Evolutionary conservation across 2,329 filamentous ascomycete genomes (phyloP).

Genomic region (Diaporthe velutina): DNA sequence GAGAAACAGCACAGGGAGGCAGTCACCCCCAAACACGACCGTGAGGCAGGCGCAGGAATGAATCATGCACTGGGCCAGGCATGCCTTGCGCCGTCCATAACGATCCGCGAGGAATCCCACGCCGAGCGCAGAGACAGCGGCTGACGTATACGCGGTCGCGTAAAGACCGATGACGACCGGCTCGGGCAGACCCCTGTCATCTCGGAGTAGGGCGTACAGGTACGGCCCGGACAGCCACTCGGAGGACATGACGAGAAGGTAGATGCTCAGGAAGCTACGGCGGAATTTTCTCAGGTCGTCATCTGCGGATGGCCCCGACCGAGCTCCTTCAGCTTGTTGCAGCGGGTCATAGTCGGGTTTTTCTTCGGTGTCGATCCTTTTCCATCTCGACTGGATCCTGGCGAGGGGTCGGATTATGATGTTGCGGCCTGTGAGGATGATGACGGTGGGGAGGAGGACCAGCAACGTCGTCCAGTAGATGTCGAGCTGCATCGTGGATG

Average conservation of each 20-base stretch:
- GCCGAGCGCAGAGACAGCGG: slow-evolving; percentile 40
- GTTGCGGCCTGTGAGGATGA: slow-evolving; percentile 33
- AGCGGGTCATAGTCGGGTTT: not conserved
- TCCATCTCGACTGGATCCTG: slow-evolving; percentile 23
- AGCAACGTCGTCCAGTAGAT: slow-evolving; percentile 41
- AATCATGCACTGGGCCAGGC: slow-evolving; percentile 39
- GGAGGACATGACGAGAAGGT: slow-evolving; percentile 41
- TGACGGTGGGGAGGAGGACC: slow-evolving; percentile 37
- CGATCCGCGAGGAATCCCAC: slow-evolving; percentile 41
- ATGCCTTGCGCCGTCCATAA: slow-evolving; percentile 39
- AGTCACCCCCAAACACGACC: slow-evolving; percentile 36
- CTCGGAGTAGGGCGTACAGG: slow-evolving; percentile 41
- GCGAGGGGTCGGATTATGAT: slow-evolving; percentile 24
- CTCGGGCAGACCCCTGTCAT: slow-evolving; percentile 40
- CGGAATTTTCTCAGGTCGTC: slow-evolving; percentile 33
- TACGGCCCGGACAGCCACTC: slow-evolving; percentile 41
- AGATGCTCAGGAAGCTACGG: slow-evolving; percentile 38
- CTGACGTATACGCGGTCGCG: slow-evolving; percentile 40
- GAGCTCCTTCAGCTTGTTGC: not conserved
- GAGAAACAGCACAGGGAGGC: slow-evolving; percentile 37
- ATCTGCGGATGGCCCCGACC: not conserved
- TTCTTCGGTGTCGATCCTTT: slow-evolving; percentile 1
- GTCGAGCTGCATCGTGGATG: slow-evolving; percentile 38
- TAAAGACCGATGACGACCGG: slow-evolving; percentile 39
- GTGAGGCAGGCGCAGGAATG: slow-evolving; percentile 39